Percentiles rank a stretch among this genome's conserved stretches.
These are phyloP conservation scores for Paecilomyces niveus DNA, from an alignment of 2,329 filamentous ascomycete species.

Conservation along the genomic window DNA sequence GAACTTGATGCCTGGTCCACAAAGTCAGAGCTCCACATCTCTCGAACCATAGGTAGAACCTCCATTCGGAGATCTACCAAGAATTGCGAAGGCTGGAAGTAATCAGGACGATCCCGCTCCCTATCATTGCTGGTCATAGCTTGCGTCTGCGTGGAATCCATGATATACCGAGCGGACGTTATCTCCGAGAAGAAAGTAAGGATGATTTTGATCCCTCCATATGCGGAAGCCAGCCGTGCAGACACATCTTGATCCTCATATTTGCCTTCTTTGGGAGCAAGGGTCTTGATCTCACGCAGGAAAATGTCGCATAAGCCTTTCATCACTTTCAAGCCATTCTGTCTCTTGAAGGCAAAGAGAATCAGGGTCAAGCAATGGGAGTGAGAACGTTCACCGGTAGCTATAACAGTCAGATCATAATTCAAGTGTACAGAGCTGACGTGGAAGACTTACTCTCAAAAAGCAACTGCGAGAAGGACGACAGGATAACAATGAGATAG, in stretches of 20 bases:
- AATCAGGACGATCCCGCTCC: slow-evolving; percentile 51
- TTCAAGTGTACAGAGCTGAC: slow-evolving; percentile 3
- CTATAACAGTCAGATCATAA: slow-evolving; percentile 12
- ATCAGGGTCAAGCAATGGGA: slow-evolving; percentile 60
- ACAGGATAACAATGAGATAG: slow-evolving; percentile 75
- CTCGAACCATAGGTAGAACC: slow-evolving; percentile 66
- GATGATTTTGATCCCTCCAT: slow-evolving; percentile 69
- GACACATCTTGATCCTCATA: slow-evolving; percentile 33
- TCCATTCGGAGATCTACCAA: slow-evolving; percentile 77
- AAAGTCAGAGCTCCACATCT: slow-evolving; percentile 79
- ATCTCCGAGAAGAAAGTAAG: slow-evolving; percentile 73
- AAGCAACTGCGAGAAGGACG: slow-evolving; percentile 69
- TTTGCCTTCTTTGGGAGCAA: slow-evolving; percentile 38
- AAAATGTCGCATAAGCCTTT: slow-evolving; percentile 67
- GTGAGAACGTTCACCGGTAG: slow-evolving; percentile 44
- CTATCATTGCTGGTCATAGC: slow-evolving; percentile 47
- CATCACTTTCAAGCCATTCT: slow-evolving; percentile 66
- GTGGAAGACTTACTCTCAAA: slow-evolving; percentile 53
- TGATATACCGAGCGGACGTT: slow-evolving; percentile 68
- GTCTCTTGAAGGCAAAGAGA: slow-evolving; percentile 77
- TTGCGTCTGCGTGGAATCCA: slow-evolving; percentile 63
- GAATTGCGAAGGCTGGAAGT: slow-evolving; percentile 65
- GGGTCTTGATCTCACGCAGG: slow-evolving; percentile 48
- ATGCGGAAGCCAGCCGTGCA: slow-evolving; percentile 43
- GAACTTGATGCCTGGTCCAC: slow-evolving; percentile 72